These are phyloP conservation scores for Dendrothele bispora DNA, from an alignment of 768 basidiomycete genomes.

Conservation along the genomic window DNA sequence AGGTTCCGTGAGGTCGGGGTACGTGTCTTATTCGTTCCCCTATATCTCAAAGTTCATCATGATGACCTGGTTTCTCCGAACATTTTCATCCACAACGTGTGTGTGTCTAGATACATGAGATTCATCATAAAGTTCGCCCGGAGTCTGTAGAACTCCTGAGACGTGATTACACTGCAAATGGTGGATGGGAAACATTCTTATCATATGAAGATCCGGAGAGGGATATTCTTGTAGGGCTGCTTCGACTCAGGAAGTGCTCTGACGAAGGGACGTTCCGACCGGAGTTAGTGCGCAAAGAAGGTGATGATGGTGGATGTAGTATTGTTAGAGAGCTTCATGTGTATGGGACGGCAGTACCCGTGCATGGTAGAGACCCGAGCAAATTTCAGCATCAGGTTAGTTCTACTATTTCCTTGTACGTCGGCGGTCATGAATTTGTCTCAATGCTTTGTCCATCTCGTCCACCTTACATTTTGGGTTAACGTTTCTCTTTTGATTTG, in stretches of 20 bases:
- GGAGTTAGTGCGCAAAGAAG: slow-evolving; percentile 74
- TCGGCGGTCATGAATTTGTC: no score
- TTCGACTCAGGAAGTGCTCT: slow-evolving; percentile 92
- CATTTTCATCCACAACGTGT: no score
- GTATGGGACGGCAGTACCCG: slow-evolving; percentile 96
- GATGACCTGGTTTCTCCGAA: slow-evolving; percentile 8
- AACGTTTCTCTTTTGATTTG: slow-evolving; percentile 1
- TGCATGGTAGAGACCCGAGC: slow-evolving; percentile 95
- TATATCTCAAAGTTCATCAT: slow-evolving; percentile 4
- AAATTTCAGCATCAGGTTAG: slow-evolving; percentile 94
- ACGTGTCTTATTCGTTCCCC: slow-evolving; percentile 29
- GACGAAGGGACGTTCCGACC: slow-evolving; percentile 97
- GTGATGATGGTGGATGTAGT: slow-evolving; percentile 77
- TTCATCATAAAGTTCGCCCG: slow-evolving; percentile 95
- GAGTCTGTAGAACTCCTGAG: slow-evolving; percentile 94
- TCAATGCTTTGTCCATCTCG: no score
- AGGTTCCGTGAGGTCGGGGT: slow-evolving; percentile 98
- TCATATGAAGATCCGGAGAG: slow-evolving; percentile 98
- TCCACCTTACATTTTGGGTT: no score
- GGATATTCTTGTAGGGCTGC: slow-evolving; percentile 92
- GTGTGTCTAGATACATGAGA: slow-evolving; percentile 97
- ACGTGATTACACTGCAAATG: slow-evolving; percentile 95
- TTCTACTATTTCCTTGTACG: no score
- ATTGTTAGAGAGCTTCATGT: slow-evolving; percentile 97
- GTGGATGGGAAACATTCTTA: slow-evolving; percentile 99